Evolutionary conservation across 208 protist species (phyloP), one percentile per base, ranked within the genome.

Genomic region (Trypanosoma mega): DNA sequence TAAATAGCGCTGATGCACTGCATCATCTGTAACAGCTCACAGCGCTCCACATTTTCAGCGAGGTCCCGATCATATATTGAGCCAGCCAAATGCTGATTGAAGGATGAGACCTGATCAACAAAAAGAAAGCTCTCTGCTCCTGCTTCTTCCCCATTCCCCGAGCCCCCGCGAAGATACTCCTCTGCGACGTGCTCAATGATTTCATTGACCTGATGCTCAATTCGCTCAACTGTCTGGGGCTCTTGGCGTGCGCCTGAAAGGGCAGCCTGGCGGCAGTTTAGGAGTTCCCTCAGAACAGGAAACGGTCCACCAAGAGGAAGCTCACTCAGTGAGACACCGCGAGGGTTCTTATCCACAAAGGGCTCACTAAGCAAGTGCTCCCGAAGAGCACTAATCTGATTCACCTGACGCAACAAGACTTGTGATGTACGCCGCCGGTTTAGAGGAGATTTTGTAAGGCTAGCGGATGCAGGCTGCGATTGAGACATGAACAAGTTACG

Each of bases 1-100:
- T 93, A 76, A 41, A 95, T 85, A 41, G 76, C 75, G 33, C 72
- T 61, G 46, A 95, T 91, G 57, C 78, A 87, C 63, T 86, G 78
- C 83, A 95, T 91, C 89, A 95, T 95, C 26, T 81, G 68, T 60
- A 83, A 78, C 18, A 95, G 67, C 52, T 91, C 76, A 60, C 87
- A 90, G 44, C 87, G 74, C 0, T 80, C 85, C 24, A 89, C 87
- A 9, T 72, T 85, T 43, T 92, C 79, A 31, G 84, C 90, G 56
- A 95, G 87, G 39, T 90, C 81, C 34, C 87, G 71, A 47, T 93
- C 89, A 59, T 93, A 95, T 2, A 88, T 61, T 31, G 89, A 92
- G 16, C 76, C 71, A 21, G 53, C 68, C 18, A 69, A 73, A 47
- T 85, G 85, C 30, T 85, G 76, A 2, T 84, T 64, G 51, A 93